Evolutionary conservation across 768 basidiomycete species (phyloP), one percentile per base, ranked within the genome.

Genomic region (Boletales sp.): DNA sequence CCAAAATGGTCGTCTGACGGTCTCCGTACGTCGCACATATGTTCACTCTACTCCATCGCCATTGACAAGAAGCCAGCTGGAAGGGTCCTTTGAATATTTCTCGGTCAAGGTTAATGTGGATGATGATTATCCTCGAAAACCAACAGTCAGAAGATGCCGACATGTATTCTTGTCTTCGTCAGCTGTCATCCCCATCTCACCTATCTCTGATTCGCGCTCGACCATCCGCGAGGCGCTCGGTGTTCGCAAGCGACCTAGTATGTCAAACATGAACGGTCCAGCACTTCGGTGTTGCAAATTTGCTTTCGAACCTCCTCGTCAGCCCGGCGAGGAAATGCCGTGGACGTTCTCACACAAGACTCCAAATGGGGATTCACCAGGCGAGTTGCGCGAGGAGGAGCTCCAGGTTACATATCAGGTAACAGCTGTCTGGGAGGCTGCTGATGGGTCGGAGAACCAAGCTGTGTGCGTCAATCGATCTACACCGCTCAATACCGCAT

Each of bases 281-380:
- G 55, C 61, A 8, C 45, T 62, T 18, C 57, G 63, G 21, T 64
- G 74, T 40, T 69, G 63, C 47, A 64, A 74, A 40, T 88, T 87
- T 56, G 65, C 69, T 8, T 83, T 87, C 57, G 72, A 78, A 8
- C 70, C 85, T 31, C 83, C 83, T 30, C 73, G 70, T 27, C 73
- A 77, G 47, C 67, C 63, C 29, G 79, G 80, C 0, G 82, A 84
- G 57, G 82, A 83, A 55, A 66, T 88, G 40, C 87, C 87, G 0
- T 70, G 81, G 0, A 80, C 81, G 0, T 84, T 84, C 58, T 72
- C 71, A 29, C 67, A 72, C 8, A 64, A 72, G 8, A 67, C 64
- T 9, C 64, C 72, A 14, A 57, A 65, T 8, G 57, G 56, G 13
- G 52, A 59, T 38, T 60, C 54, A 15, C 48, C 52, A 24, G 63